Conservation (phyloP, 2,329 filamentous ascomycete genomes). For the Paramyrothecium sp. region DNA sequence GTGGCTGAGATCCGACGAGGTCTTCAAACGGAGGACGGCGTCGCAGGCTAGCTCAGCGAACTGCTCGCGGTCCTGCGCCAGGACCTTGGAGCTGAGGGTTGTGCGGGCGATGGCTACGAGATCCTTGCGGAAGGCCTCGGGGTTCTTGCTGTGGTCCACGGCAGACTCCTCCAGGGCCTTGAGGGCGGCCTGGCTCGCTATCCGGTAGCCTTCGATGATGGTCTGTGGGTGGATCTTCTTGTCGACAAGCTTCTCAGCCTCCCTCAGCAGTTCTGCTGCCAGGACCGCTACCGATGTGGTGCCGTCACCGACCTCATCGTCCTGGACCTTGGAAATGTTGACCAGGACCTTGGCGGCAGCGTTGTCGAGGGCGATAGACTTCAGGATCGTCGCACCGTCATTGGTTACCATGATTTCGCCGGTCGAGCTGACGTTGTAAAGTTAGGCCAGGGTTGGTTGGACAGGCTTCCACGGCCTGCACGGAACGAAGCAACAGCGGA, state of each 20-base stretch:
- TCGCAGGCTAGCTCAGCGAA: conserved; percentile 89
- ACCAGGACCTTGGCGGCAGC: conserved; percentile 97
- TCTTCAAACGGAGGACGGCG: conserved; percentile 84
- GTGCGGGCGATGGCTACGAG: conserved; percentile 88
- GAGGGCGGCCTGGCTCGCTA: conserved; percentile 88
- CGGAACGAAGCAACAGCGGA: neutral
- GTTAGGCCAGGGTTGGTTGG: conserved; percentile 4
- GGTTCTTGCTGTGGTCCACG: conserved; percentile 84
- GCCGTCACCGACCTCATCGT: conserved; percentile 97
- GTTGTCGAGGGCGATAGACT: conserved; percentile 97
- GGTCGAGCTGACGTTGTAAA: conserved; percentile 64
- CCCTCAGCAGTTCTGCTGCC: conserved; percentile 89
- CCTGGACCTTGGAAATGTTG: conserved; percentile 99
- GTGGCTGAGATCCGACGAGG: conserved; percentile 90
- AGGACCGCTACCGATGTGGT: conserved; percentile 97
- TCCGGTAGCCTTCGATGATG: conserved; percentile 98
- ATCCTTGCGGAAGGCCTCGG: conserved; percentile 84
- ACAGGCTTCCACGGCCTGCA: neutral
- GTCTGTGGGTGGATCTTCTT: conserved; percentile 99
- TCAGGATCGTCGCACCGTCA: conserved; percentile 96
- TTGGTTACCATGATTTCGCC: conserved; percentile 98
- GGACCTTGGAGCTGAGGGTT: conserved; percentile 94
- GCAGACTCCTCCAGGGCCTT: conserved; percentile 80
- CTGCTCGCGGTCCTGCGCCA: conserved; percentile 89
- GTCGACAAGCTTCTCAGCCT: conserved; percentile 95